Conservation (phyloP, 768 basidiomycete species). For the Leccinellum rugosiceps region DNA sequence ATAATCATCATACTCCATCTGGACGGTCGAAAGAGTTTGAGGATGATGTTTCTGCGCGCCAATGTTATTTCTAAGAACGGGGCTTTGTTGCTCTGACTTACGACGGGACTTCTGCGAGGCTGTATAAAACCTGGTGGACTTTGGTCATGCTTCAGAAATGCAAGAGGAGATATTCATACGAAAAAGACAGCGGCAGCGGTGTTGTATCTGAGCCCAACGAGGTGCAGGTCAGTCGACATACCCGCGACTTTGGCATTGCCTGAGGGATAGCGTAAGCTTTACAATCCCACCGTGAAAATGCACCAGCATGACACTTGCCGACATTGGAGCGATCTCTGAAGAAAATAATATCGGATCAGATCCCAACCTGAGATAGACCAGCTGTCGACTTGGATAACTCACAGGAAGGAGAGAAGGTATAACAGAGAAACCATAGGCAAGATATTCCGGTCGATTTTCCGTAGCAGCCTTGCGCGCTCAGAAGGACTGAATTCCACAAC, state of each 20-base stretch:
- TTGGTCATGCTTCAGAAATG: not conserved
- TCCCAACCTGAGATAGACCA: not conserved
- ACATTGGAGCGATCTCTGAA: conserved; percentile 44
- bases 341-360: not conserved
- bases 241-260: conserved; percentile 46
- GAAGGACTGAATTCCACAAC: conserved; percentile 7
- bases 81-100: conserved; percentile 14
- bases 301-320: conserved; percentile 27
- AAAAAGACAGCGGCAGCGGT: conserved; percentile 40
- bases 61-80: conserved; percentile 1
- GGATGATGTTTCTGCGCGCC: conserved; percentile 33
- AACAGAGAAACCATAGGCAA: conserved; percentile 44
- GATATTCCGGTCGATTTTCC: conserved; percentile 44
- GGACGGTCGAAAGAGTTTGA: conserved; percentile 36
- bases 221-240: conserved; percentile 37
- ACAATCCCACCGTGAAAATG: not conserved
- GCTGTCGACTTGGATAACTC: conserved; percentile 16
- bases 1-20: conserved; percentile 30
- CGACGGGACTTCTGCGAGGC: conserved; percentile 38
- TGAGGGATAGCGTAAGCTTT: conserved; percentile 9
- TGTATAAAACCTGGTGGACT: conserved; percentile 32
- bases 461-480: conserved; percentile 30
- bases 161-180: conserved; percentile 11
- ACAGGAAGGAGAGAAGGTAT: conserved; percentile 47
- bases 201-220: conserved; percentile 35